phyloP scores from a whole-genome alignment of 2,329 filamentous ascomycete genomes.

The Botrytis squamosa region DNA sequence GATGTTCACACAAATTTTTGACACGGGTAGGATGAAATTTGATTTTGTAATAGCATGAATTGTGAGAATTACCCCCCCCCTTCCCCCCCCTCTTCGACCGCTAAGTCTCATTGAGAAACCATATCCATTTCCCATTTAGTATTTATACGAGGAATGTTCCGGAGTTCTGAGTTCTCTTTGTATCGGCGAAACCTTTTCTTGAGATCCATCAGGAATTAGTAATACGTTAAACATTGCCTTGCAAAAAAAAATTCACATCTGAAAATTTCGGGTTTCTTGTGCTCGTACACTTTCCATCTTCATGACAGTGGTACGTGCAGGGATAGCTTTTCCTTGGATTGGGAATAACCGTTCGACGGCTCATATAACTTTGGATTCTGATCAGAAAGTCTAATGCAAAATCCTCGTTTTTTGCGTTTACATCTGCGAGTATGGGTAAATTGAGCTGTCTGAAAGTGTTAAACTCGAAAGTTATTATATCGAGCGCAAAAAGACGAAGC shows the following conservation, averaged over 20 bases:
- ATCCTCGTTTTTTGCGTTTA: not conserved
- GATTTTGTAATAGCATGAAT: not conserved
- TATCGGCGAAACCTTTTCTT: not conserved
- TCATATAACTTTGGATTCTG: fast-evolving
- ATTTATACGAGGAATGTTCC: not conserved
- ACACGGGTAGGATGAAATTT: not conserved
- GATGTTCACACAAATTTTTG: not conserved
- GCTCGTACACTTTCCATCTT: not conserved
- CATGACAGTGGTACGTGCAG: not conserved
- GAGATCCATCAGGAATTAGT: not conserved
- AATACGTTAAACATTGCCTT: fast-evolving
- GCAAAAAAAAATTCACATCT: not conserved
- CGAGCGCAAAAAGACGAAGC: not conserved
- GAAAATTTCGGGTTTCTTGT: not conserved
- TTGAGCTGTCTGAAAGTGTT: too few relatives aligned
- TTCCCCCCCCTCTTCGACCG: too few relatives aligned
- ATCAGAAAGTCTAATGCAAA: not conserved
- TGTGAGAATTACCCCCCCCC: not conserved
- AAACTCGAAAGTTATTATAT: not conserved
- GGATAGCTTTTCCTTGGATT: fast-evolving
- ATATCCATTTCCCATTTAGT: not conserved
- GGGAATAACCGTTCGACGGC: not conserved
- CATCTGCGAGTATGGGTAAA: not conserved
- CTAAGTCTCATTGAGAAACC: not conserved
- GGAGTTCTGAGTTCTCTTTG: not conserved